Base-by-base conservation (phyloP, 805 yeast genomes). In the Candida sanyiensis region DNA sequence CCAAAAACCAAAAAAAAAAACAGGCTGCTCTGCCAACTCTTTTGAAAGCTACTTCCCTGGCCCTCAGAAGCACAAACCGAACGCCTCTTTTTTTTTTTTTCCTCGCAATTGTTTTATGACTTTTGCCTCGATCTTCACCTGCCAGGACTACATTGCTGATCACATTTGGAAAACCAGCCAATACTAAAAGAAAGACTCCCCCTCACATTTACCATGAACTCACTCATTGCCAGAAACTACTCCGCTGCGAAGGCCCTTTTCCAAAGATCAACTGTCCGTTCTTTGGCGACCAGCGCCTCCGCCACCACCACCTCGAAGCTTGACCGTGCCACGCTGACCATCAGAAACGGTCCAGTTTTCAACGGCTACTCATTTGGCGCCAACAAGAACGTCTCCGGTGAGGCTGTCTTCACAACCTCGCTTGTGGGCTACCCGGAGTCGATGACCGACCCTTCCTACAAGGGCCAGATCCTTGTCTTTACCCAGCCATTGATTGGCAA, bases 381-480 rank as follows among this genome's bases (percentile, higher is more conserved):
- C 30, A 79, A 87, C 62, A 83, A 82, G 49, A 86, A 89, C 47
- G 77, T 87, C 46, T 80, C 94, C 43, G 99, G 99, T 47, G 99
- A 93, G 64, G 95, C 96, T 22, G 98, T 94, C 32, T 93, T 93
- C 70, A 87, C 97, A 34, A 94, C 99, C 24, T 93, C 97, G 7
- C 72, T 94, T 62, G 98, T 93, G 10, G 99, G 98, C 15, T 93
- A 93, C 64, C 97, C 98, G 13, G 98, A 93, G 64, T 85, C 96
- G 7, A 88, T 93, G 94, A 93, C 98, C 17, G 98, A 93, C 63
- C 99, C 99, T 27, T 88, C 97, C 6, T 93, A 93, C 64, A 81
- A 80, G 54, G 99, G 98, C 37, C 99, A 93, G 69, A 93, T 93
- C 51, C 76, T 93, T 50, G 95, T 93, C 45, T 86, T 93, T 67